Evolutionary conservation across 768 basidiomycete genomes (phyloP).

Genomic region (Russula earlei): DNA sequence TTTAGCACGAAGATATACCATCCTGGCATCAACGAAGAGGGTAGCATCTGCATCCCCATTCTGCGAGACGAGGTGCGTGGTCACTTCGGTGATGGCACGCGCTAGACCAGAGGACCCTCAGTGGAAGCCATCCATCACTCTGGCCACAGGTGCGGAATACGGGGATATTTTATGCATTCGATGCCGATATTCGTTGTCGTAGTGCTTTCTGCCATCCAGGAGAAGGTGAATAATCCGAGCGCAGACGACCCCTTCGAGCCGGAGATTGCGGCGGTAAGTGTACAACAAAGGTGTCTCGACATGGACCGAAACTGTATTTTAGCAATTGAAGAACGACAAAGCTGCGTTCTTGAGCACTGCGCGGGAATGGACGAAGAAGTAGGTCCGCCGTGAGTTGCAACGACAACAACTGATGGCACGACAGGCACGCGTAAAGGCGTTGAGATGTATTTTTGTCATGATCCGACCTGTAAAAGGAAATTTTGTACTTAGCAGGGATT

Average conservation of each 20-base stretch:
- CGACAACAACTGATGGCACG: background rate
- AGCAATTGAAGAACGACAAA: conserved; percentile 74
- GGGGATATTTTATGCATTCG: background rate
- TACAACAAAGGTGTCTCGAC: background rate
- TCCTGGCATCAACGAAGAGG: conserved; percentile 86
- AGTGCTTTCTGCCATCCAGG: conserved; percentile 72
- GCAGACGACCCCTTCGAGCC: conserved; percentile 85
- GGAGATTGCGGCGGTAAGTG: conserved; percentile 69
- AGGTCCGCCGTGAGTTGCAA: conserved; percentile 21
- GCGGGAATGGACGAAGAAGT: conserved; percentile 85
- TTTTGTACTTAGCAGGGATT: no score
- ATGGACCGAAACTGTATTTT: background rate
- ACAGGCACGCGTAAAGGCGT: conserved; percentile 16
- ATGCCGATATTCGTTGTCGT: background rate
- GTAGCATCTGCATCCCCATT: conserved; percentile 75
- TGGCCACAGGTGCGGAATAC: conserved; percentile 49
- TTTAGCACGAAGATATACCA: conserved; percentile 86
- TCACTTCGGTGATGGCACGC: background rate
- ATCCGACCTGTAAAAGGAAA: no score
- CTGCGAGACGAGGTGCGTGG: conserved; percentile 68
- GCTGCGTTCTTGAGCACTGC: conserved; percentile 64
- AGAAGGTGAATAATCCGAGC: conserved; percentile 82
- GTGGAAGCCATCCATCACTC: conserved; percentile 80
- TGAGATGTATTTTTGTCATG: no score
- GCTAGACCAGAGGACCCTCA: conserved; percentile 25